Percentiles rank a stretch among this genome's conserved stretches.
Evolutionary conservation across 2,329 filamentous ascomycete species (phyloP).

Genomic region (Pyrenochaeta sp.): DNA sequence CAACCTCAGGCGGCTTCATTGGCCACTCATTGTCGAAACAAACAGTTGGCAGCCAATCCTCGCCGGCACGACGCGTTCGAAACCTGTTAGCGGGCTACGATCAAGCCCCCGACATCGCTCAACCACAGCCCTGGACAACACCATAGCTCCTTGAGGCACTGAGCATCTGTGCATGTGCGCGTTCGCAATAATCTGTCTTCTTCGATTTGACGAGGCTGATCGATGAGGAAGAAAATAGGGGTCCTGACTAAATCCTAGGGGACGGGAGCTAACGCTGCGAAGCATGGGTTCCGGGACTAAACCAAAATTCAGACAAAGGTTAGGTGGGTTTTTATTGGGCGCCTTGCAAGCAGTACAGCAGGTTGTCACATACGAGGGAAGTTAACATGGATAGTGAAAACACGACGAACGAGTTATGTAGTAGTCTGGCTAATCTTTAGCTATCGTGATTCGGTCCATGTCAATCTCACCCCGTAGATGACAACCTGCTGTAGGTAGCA

Average conservation of each 20-base stretch:
- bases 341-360: too few species aligned
- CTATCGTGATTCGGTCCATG: too few species aligned
- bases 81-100: conserved; percentile 1
- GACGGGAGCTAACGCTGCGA: conserved; percentile 13
- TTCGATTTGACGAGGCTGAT: conserved; percentile 1
- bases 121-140: neutral
- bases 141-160: neutral
- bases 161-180: neutral
- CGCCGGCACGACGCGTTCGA: conserved; percentile 9
- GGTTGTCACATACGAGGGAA: too few species aligned
- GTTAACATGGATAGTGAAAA: too few species aligned
- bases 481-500: too few species aligned
- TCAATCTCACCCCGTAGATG: too few species aligned
- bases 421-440: too few species aligned
- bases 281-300: conserved; percentile 4
- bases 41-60: conserved; percentile 4
- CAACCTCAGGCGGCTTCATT: conserved; percentile 1
- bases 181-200: conserved; percentile 5
- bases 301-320: neutral
- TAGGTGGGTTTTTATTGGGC: neutral
- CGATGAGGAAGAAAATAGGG: conserved; percentile 8
- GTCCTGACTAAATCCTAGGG: conserved; percentile 9
- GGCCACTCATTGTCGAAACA: conserved; percentile 3
- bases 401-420: too few species aligned
- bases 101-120: neutral